These are phyloP conservation scores for Cyberlindnera saturnus DNA, from an alignment of 805 yeast genomes.

Conservation along the genomic window DNA sequence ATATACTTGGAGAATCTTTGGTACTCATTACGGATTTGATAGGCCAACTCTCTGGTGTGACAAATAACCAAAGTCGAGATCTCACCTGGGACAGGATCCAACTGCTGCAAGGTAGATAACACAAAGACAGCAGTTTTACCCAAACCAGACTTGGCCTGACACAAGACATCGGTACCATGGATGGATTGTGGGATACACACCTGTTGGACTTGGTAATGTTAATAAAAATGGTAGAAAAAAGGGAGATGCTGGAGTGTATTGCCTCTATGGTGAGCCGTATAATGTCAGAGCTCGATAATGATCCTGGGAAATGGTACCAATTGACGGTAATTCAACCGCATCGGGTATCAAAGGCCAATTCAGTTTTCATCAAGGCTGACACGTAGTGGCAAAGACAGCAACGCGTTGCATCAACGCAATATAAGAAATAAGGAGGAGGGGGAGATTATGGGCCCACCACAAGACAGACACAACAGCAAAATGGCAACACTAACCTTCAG, in stretches of 20 bases:
- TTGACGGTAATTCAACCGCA: too few species aligned
- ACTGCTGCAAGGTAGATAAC: slow-evolving; percentile 89
- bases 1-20: slow-evolving; percentile 96
- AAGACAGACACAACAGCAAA: neutral
- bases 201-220: slow-evolving; percentile 68
- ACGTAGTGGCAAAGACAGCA: too few species aligned
- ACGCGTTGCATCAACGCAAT: neutral
- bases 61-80: slow-evolving; percentile 91
- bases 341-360: too few species aligned
- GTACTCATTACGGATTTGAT: slow-evolving; percentile 96
- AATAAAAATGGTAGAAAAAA: neutral
- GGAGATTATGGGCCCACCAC: slow-evolving; percentile 1
- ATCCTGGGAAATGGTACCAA: too few species aligned
- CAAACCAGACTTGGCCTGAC: slow-evolving; percentile 99
- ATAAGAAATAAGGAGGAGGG: neutral
- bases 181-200: slow-evolving; percentile 97
- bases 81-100: slow-evolving; percentile 97
- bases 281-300: too few species aligned
- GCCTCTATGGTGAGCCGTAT: neutral
- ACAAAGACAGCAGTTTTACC: slow-evolving; percentile 99
- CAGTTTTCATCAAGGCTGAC: too few species aligned
- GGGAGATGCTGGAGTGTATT: neutral
- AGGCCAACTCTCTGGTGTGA: slow-evolving; percentile 98
- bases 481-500: slow-evolving; percentile 77
- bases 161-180: slow-evolving; percentile 93